phyloP scores from a whole-genome alignment of 1,139 yeast genomes.

The Blastobotrys ciferrii region DNA sequence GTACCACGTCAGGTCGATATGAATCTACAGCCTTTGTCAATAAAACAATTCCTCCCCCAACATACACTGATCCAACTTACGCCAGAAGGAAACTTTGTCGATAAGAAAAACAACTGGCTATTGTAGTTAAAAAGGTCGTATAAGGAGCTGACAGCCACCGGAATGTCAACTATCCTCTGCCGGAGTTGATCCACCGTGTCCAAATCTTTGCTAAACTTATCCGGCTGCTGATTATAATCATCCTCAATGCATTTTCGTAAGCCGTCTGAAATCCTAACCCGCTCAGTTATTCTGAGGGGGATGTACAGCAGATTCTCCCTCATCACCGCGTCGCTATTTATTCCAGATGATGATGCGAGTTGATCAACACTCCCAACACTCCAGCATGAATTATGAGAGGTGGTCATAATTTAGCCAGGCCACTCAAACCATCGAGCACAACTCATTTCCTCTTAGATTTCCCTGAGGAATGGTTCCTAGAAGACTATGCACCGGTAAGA shows the following conservation, averaged over 20 bases:
- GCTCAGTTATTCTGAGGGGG: constrained; percentile 54
- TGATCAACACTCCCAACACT: not conserved
- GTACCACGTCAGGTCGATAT: constrained; percentile 65
- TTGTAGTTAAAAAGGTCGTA: constrained; percentile 33
- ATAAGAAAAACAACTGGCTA: constrained; percentile 36
- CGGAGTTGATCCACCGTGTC: constrained; percentile 43
- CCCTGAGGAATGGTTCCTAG: constrained; percentile 15
- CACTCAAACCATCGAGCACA: not conserved
- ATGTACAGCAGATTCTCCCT: constrained; percentile 35
- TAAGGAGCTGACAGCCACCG: constrained; percentile 33
- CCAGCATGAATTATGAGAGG: not conserved
- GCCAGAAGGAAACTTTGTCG: constrained; percentile 46
- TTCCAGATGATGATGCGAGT: not conserved
- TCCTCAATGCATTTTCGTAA: constrained; percentile 51
- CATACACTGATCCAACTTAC: constrained; percentile 23
- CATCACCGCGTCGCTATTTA: constrained; percentile 7
- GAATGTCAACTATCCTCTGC: constrained; percentile 34
- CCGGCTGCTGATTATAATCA: constrained; percentile 66
- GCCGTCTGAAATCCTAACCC: constrained; percentile 46
- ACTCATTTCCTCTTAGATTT: not conserved
- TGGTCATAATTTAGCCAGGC: not conserved
- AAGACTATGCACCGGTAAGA: constrained; percentile 5
- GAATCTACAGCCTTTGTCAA: constrained; percentile 19
- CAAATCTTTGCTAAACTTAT: constrained; percentile 55
- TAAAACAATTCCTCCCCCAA: not conserved